phyloP scores from a whole-genome alignment of 2,329 filamentous ascomycete genomes.

The Rhinocladiella mackenziei region DNA sequence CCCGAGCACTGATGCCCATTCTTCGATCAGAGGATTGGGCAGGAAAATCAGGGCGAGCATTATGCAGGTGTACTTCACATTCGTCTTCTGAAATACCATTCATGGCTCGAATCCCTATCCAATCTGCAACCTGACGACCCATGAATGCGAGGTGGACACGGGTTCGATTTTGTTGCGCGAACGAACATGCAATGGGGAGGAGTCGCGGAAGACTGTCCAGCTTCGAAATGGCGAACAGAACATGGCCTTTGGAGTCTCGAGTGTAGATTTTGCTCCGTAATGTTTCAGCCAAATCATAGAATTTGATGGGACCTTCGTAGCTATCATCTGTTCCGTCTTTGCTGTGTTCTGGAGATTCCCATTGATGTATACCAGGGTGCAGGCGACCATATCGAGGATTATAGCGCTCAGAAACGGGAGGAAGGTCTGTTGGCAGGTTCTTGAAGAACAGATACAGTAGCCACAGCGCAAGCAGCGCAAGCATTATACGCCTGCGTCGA shows the following conservation, averaged over 20 bases:
- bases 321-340: not conserved
- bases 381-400: conserved; percentile 26
- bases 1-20: conserved; percentile 60
- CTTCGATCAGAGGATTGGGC: conserved; percentile 65
- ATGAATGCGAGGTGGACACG: conserved; percentile 79
- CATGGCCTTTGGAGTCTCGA: conserved; percentile 54
- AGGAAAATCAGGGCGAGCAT: conserved; percentile 74
- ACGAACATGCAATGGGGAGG: conserved; percentile 80
- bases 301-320: conserved; percentile 68
- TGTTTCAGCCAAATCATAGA: conserved; percentile 55
- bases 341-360: conserved; percentile 1
- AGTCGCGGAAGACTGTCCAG: conserved; percentile 68
- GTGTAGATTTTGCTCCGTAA: conserved; percentile 11
- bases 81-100: conserved; percentile 68
- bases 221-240: conserved; percentile 74
- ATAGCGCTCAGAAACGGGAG: conserved; percentile 34
- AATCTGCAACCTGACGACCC: conserved; percentile 64
- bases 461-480: conserved; percentile 47
- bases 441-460: conserved; percentile 62
- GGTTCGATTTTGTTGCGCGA: conserved; percentile 66
- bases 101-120: conserved; percentile 66
- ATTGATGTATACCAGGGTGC: conserved; percentile 2
- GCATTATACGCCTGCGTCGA: conserved; percentile 48
- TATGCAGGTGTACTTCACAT: conserved; percentile 65
- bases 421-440: conserved; percentile 56